A percentile compares a stretch with the other conserved stretches of the same genome.
phyloP scores from a whole-genome alignment of 345 rosid genomes.

The Sapria himalayana region DNA sequence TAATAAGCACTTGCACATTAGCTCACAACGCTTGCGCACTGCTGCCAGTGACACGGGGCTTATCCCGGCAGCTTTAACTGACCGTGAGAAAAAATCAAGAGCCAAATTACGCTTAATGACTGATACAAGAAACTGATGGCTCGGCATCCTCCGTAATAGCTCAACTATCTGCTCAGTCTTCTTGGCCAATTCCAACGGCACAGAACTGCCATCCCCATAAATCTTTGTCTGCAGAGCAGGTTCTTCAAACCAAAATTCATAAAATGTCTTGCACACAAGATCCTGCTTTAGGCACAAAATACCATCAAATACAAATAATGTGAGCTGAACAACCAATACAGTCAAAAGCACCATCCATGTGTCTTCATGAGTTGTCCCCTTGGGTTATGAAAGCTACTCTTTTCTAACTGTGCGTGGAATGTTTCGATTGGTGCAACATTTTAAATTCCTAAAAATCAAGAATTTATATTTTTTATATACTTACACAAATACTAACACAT shows the following conservation, averaged over 20 bases:
- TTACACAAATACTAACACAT: too few species aligned
- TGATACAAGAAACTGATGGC: constrained; percentile 68
- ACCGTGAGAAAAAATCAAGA: constrained; percentile 86
- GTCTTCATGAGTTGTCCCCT: too few species aligned
- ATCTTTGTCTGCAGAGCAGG: constrained; percentile 44
- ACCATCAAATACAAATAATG: not conserved
- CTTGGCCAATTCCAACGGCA: constrained; percentile 71
- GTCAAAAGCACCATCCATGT: too few species aligned
- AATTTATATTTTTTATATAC: too few species aligned
- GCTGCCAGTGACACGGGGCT: constrained; percentile 68
- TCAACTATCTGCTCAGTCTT: constrained; percentile 96
- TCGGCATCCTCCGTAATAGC: constrained; percentile 54
- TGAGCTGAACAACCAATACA: not conserved
- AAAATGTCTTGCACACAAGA: constrained; percentile 95
- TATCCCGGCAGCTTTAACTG: constrained; percentile 92
- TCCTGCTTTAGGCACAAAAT: constrained; percentile 30
- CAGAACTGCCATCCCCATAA: constrained; percentile 70
- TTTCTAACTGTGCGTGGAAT: too few species aligned
- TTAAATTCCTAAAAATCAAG: too few species aligned
- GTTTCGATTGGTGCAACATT: too few species aligned
- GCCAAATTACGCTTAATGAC: constrained; percentile 77
- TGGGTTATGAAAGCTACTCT: too few species aligned
- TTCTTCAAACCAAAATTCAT: constrained; percentile 98
- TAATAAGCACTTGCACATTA: constrained; percentile 89
- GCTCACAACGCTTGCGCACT: constrained; percentile 80